phyloP scores from a whole-genome alignment of 441 rosid species.

The Adansonia rubrostipa region DNA sequence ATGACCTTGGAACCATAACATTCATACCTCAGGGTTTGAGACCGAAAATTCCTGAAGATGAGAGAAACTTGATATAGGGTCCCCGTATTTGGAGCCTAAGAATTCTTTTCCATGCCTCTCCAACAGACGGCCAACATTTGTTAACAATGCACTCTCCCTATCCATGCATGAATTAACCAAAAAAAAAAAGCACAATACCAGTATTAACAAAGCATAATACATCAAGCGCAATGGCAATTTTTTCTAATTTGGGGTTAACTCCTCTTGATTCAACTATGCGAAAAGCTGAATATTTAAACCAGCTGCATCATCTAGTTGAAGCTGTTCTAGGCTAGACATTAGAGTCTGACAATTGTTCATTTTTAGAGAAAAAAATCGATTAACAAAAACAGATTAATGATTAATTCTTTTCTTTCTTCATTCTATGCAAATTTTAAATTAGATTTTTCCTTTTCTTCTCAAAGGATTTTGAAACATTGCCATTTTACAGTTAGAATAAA shows the following conservation, averaged over 20 bases:
- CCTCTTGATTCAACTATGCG: not conserved
- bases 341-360: not conserved
- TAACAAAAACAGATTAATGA: not conserved
- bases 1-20: constrained; percentile 13
- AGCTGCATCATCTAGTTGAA: constrained; percentile 11
- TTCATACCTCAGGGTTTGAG: constrained; percentile 71
- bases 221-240: not conserved
- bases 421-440: not conserved
- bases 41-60: constrained; percentile 84
- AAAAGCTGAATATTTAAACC: not conserved
- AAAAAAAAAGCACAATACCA: not conserved
- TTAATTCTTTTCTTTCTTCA: not conserved
- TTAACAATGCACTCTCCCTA: constrained; percentile 62
- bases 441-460: not conserved
- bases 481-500: not conserved
- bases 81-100: constrained; percentile 64
- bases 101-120: constrained; percentile 74
- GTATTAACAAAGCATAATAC: not conserved
- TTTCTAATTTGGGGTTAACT: not conserved
- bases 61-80: constrained; percentile 77
- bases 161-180: constrained; percentile 20
- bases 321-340: not conserved
- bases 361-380: not conserved
- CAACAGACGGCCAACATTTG: constrained; percentile 71
- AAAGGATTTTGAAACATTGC: not conserved